Conservation (phyloP, 2,329 filamentous ascomycete genomes). For the Pyricularia pennisetigena region DNA sequence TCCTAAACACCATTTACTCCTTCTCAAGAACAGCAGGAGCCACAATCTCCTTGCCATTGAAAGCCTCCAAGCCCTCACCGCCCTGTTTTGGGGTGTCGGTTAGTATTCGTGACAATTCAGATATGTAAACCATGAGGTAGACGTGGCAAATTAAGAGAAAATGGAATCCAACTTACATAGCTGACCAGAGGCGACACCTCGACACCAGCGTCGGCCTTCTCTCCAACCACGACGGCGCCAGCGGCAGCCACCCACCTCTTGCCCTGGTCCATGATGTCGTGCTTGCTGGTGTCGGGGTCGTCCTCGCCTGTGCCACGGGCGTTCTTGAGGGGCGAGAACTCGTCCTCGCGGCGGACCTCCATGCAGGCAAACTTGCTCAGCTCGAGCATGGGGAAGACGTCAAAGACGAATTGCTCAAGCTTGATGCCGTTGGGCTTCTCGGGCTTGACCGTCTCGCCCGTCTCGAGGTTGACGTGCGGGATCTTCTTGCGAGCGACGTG, state of each 20-base stretch:
- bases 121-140: background rate
- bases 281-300: constrained; percentile 84
- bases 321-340: constrained; percentile 98
- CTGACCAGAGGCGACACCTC: constrained; percentile 90
- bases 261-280: constrained; percentile 84
- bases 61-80: constrained; percentile 51
- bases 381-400: constrained; percentile 84
- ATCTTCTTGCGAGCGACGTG: constrained; percentile 99
- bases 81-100: constrained; percentile 26
- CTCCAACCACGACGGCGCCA: constrained; percentile 64
- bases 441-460: constrained; percentile 76
- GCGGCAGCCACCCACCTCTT: constrained; percentile 74
- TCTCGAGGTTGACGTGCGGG: constrained; percentile 66
- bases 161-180: constrained; percentile 66
- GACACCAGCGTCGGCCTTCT: constrained; percentile 55
- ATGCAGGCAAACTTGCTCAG: constrained; percentile 89
- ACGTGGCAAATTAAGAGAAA: background rate
- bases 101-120: background rate
- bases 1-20: constrained; percentile 13
- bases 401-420: constrained; percentile 98
- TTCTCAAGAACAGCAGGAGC: constrained; percentile 42
- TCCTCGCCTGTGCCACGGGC: constrained; percentile 76
- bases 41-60: constrained; percentile 42
- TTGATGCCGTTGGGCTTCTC: constrained; percentile 97
- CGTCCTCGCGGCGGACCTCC: constrained; percentile 93